These are phyloP conservation scores for Aspergillus ochraceus DNA, from an alignment of 2,329 filamentous ascomycete species.

Conservation along the genomic window DNA sequence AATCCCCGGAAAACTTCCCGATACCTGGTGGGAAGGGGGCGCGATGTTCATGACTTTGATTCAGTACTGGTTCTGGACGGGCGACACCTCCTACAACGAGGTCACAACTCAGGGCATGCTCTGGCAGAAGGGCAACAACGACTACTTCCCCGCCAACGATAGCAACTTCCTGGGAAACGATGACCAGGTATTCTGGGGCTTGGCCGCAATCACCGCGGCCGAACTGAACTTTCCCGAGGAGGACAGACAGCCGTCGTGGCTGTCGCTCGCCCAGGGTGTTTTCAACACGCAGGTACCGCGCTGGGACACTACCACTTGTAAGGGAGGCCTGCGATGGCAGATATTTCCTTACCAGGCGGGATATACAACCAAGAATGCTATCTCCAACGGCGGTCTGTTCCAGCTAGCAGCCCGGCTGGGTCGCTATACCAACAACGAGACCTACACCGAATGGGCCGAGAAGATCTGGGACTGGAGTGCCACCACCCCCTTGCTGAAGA, in stretches of 20 bases:
- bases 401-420: conserved; percentile 67
- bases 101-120: conserved; percentile 68
- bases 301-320: conserved; percentile 68
- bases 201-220: conserved; percentile 75
- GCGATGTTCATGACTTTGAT: conserved; percentile 70
- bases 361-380: conserved; percentile 59
- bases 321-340: conserved; percentile 81
- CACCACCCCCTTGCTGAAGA: conserved; percentile 52
- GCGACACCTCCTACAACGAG: conserved; percentile 69
- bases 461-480: conserved; percentile 63
- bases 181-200: conserved; percentile 77
- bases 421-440: conserved; percentile 74
- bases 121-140: conserved; percentile 70
- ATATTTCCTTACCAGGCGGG: conserved; percentile 77
- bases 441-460: conserved; percentile 76
- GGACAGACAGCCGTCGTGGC: conserved; percentile 67
- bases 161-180: conserved; percentile 52
- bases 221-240: conserved; percentile 75
- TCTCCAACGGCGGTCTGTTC: conserved; percentile 60
- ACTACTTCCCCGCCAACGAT: conserved; percentile 71
- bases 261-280: conserved; percentile 73
- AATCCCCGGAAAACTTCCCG: conserved; percentile 41
- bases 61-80: conserved; percentile 84
- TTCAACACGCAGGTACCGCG: conserved; percentile 75
- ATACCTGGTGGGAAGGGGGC: conserved; percentile 66